Percentiles rank a stretch among this genome's conserved stretches.
phyloP scores from a whole-genome alignment of 306 rosid genomes.

The Sechiopsis laciniata region DNA sequence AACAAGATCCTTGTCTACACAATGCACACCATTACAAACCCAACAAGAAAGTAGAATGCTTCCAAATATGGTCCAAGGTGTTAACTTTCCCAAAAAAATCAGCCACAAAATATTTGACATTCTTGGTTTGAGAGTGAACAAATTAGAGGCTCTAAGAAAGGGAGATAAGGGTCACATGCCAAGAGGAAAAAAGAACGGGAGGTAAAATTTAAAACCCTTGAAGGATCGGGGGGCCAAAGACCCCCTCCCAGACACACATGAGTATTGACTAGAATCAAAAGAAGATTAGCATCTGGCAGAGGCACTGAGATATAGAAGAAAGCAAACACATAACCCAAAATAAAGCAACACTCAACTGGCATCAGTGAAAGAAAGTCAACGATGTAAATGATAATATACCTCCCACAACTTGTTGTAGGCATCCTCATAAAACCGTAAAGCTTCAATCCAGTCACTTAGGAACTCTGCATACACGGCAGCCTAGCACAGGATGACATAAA shows the following conservation, averaged over 20 bases:
- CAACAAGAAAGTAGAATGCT: too few species aligned
- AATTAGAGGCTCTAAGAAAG: too few species aligned
- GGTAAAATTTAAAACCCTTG: neutral
- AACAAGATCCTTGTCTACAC: neutral
- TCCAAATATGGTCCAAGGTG: neutral
- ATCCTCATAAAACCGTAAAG: conserved; percentile 80
- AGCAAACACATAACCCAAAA: neutral
- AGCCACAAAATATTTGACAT: neutral
- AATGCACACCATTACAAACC: neutral
- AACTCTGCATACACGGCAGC: conserved; percentile 97
- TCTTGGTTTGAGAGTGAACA: neutral
- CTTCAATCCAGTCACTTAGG: conserved; percentile 87
- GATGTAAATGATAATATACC: conserved; percentile 35
- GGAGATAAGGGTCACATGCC: too few species aligned
- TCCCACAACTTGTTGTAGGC: conserved; percentile 79
- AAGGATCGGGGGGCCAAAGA: neutral
- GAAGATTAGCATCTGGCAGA: neutral
- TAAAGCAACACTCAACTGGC: neutral
- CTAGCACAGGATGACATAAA: conserved; percentile 48
- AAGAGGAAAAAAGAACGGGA: neutral
- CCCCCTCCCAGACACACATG: neutral
- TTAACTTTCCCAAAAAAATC: neutral
- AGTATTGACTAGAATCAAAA: neutral
- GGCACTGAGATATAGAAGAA: neutral
- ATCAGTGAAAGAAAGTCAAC: neutral